Conservation (phyloP, 148 eudicot species). For the Arctostaphylos glauca region DNA sequence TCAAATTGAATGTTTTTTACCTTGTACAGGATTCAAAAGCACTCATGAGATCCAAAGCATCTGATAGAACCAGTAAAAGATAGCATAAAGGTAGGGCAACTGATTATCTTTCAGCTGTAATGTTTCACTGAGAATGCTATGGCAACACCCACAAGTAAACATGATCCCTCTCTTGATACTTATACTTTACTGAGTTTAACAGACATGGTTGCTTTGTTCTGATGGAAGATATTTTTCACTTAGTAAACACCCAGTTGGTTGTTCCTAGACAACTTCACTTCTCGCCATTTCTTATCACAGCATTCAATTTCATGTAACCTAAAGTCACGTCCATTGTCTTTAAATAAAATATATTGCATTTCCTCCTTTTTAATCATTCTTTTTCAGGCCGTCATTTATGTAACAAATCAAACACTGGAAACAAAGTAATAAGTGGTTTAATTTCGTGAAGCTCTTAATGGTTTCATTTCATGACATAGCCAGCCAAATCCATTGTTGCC, state of each 20-base stretch:
- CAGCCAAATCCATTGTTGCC: neutral
- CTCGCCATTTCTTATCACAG: neutral
- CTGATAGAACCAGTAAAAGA: neutral
- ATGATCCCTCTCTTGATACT: slow-evolving; percentile 4
- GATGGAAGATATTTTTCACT: neutral
- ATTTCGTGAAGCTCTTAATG: neutral
- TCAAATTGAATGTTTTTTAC: neutral
- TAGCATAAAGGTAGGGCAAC: neutral
- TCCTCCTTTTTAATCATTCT: neutral
- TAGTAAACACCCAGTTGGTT: neutral
- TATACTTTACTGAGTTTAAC: neutral
- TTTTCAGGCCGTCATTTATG: neutral
- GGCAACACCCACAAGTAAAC: neutral
- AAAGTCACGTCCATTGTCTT: neutral
- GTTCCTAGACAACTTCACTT: neutral
- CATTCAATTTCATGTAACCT: neutral
- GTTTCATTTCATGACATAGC: slow-evolving; percentile 5
- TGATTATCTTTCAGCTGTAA: neutral
- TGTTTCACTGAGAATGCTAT: slow-evolving; percentile 4
- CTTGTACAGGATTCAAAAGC: neutral
- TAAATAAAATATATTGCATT: neutral
- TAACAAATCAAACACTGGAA: slow-evolving; percentile 3
- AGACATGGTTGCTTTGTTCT: slow-evolving; percentile 2
- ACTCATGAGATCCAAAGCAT: neutral
- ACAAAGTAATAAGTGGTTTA: neutral